Conservation (phyloP, 1,284 basidiomycete genomes). For the Pisolithus thermaeus region DNA sequence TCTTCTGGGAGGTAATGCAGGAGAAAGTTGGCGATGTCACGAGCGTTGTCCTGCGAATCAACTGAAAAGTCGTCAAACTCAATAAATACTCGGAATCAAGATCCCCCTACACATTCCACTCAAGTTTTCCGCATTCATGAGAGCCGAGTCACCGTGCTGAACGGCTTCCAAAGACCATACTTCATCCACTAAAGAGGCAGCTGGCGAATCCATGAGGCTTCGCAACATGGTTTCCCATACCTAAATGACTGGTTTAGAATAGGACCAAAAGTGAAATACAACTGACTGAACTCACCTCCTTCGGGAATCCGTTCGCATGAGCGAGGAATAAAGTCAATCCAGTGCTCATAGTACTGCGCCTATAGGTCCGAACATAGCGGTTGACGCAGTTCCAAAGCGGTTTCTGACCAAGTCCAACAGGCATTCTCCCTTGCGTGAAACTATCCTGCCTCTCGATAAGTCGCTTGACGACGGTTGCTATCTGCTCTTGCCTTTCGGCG, state of each 20-base stretch:
- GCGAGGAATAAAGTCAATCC: constrained; percentile 66
- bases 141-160: constrained; percentile 70
- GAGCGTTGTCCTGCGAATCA: constrained; percentile 64
- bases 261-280: background rate
- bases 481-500: constrained; percentile 26
- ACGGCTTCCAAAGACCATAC: constrained; percentile 76
- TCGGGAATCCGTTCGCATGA: constrained; percentile 81
- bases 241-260: constrained; percentile 26
- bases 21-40: constrained; percentile 72
- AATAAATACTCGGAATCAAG: background rate
- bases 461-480: constrained; percentile 17
- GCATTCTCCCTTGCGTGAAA: constrained; percentile 16
- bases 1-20: constrained; percentile 50
- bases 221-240: constrained; percentile 63
- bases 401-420: constrained; percentile 28
- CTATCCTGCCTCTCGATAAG: constrained; percentile 17
- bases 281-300: constrained; percentile 53
- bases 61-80: constrained; percentile 31
- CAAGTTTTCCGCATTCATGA: constrained; percentile 55
- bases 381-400: constrained; percentile 53
- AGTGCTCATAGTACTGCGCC: constrained; percentile 16
- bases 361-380: constrained; percentile 39
- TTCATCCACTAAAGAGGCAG: constrained; percentile 49
- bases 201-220: constrained; percentile 38
- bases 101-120: constrained; percentile 46